Conservation (phyloP, 495 filamentous ascomycete genomes). For the Xylaria flabelliformis region DNA sequence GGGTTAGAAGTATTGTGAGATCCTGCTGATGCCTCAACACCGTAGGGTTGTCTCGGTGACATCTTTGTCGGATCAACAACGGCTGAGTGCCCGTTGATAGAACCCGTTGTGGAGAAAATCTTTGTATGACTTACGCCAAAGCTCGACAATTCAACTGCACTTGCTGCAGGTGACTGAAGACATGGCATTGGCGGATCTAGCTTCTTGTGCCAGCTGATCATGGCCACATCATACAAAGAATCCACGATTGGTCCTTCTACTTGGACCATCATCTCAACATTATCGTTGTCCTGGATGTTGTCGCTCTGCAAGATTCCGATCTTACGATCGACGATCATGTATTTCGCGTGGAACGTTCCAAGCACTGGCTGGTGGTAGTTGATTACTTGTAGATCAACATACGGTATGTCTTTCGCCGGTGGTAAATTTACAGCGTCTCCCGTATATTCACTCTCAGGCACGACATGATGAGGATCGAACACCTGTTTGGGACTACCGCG, state of each 20-base stretch:
- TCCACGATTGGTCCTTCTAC: constrained; percentile 80
- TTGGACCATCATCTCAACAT: constrained; percentile 80
- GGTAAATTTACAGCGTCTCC: constrained; percentile 65
- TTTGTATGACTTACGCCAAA: constrained; percentile 33
- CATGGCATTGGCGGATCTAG: constrained; percentile 68
- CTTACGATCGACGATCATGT: constrained; percentile 74
- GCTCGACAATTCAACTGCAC: constrained; percentile 13
- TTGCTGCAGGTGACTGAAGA: constrained; percentile 57
- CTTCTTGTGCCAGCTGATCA: constrained; percentile 73
- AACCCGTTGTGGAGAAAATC: constrained; percentile 36
- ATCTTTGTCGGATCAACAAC: constrained; percentile 39
- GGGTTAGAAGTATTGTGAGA: not conserved
- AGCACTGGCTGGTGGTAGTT: constrained; percentile 76
- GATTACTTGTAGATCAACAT: constrained; percentile 73
- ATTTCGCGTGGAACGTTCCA: constrained; percentile 81
- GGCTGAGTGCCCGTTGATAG: constrained; percentile 37
- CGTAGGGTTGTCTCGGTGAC: constrained; percentile 28
- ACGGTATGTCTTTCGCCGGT: constrained; percentile 65
- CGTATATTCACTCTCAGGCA: constrained; percentile 63
- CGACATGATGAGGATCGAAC: constrained; percentile 66
- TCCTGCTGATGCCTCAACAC: constrained; percentile 24
- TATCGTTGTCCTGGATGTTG: constrained; percentile 80
- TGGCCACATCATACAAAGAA: constrained; percentile 71
- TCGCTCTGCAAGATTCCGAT: constrained; percentile 74
- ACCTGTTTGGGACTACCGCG: constrained; percentile 69